Base-by-base conservation (phyloP, 2,329 filamentous ascomycete species). In the Knoxdaviesia proteae region DNA sequence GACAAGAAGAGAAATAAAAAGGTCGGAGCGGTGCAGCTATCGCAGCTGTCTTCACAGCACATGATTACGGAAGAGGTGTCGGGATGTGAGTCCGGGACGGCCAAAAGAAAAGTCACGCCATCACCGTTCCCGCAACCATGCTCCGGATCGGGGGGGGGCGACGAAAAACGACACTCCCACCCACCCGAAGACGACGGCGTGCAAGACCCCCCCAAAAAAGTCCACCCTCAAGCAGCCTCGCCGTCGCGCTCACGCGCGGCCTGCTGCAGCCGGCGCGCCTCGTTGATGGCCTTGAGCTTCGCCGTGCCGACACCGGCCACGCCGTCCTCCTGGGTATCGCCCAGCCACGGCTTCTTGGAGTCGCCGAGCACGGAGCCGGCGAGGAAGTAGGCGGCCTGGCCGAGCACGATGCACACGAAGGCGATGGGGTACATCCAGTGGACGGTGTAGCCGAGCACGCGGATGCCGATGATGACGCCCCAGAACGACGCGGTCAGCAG, bases 351-450 rank as follows among this genome's bases (percentile, higher is more conserved):
- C 71, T 98, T 98, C 66, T 78, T 76, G 42, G 81, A 77, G 60
- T 96, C 90, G 33, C 86, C 88, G 41, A 94, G 61, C 44, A 83
- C 71, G 55, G 75, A 80, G 45, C 86, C 84, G 1, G 81, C 77
- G 34, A 93, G 62, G 59, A 94, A 96, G 61, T 98, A 98, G 39
- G 84, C 68, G 40, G 87, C 67, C 51, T 94, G 72, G 1, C 90
- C 88, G 32, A 87, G 43, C 50, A 98, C 76, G 58, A 98, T 96
- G 50, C 87, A 68, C 7, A 93, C 83, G 58, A 98, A 98, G 8
- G 90, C 88, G 55, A 94, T 82, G 5, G 90, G 88, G 61, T 98
- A 98, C 62, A 94, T 69, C 68, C 74, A 94, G 62, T 94, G 82
- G 45, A 98, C 74, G 36, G 61, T 61, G 51, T 81, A 73, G 38